A percentile compares a stretch with the other conserved stretches of the same genome.
Conservation (phyloP, 1,284 basidiomycete species). For the Boletellus deceptivus region DNA sequence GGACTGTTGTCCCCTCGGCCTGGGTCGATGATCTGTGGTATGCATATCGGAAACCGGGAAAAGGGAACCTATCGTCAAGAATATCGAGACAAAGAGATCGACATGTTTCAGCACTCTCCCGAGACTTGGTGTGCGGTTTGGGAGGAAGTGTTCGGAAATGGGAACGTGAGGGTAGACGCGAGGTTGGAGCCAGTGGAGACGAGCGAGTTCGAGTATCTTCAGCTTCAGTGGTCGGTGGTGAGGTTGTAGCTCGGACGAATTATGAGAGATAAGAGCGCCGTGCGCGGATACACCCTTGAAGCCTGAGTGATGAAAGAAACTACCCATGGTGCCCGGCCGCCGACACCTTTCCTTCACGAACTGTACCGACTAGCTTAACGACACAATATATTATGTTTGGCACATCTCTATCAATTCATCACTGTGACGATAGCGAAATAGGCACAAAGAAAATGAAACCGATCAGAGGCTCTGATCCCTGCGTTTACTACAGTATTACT, state of each 20-base stretch:
- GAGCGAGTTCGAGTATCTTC: background rate
- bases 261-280: too few species aligned
- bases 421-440: too few species aligned
- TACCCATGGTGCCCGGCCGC: too few species aligned
- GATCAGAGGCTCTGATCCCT: too few species aligned
- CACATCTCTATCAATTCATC: too few species aligned
- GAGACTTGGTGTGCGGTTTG: constrained; percentile 33
- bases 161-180: constrained; percentile 24
- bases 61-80: background rate
- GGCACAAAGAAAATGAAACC: too few species aligned
- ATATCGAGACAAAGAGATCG: background rate
- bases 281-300: too few species aligned
- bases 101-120: constrained; percentile 31
- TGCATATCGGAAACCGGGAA: constrained; percentile 15
- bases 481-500: too few species aligned
- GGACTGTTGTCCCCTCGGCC: constrained; percentile 32
- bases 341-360: too few species aligned
- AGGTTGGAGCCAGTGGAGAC: background rate
- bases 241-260: constrained; percentile 21
- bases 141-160: constrained; percentile 32
- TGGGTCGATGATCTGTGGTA: constrained; percentile 33
- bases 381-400: too few species aligned
- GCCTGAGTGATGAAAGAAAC: too few species aligned
- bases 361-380: too few species aligned
- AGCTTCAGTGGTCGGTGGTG: constrained; percentile 24